Conservation (phyloP, 75 land plant species). For the Larix kaempferi region DNA sequence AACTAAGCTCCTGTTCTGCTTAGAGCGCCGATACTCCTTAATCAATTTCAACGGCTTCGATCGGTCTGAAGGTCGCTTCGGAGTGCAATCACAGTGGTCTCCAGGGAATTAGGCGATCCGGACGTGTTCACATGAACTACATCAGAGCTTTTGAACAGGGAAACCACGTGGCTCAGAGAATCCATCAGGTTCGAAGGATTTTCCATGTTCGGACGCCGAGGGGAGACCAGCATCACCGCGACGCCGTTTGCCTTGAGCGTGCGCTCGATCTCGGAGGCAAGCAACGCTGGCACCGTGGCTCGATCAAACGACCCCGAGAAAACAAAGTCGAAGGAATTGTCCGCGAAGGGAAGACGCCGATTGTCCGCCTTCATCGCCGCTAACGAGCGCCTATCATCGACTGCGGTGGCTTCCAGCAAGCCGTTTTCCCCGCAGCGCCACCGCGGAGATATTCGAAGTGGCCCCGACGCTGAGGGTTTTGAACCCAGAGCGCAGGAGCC, state of each 20-base stretch:
- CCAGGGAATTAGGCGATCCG: too few species aligned
- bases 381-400: neutral
- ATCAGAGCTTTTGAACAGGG: too few species aligned
- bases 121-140: too few species aligned
- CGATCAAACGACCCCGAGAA: constrained; percentile 9
- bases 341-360: neutral
- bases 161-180: too few species aligned
- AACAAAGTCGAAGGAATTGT: constrained; percentile 15
- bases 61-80: too few species aligned
- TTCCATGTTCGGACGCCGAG: neutral
- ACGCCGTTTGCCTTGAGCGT: constrained; percentile 8
- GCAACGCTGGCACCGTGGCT: constrained; percentile 13
- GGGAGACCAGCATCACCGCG: neutral
- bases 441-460: neutral
- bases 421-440: neutral
- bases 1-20: too few species aligned
- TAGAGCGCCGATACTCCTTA: too few species aligned
- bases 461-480: constrained; percentile 9
- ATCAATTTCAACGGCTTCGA: too few species aligned
- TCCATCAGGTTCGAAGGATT: too few species aligned
- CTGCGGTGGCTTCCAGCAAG: neutral
- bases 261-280: constrained; percentile 21
- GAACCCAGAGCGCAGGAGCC: neutral
- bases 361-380: neutral
- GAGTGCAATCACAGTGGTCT: too few species aligned